These are phyloP conservation scores for Sporothrix brunneoviolacea DNA, from an alignment of 2,329 filamentous ascomycete species.

Conservation along the genomic window DNA sequence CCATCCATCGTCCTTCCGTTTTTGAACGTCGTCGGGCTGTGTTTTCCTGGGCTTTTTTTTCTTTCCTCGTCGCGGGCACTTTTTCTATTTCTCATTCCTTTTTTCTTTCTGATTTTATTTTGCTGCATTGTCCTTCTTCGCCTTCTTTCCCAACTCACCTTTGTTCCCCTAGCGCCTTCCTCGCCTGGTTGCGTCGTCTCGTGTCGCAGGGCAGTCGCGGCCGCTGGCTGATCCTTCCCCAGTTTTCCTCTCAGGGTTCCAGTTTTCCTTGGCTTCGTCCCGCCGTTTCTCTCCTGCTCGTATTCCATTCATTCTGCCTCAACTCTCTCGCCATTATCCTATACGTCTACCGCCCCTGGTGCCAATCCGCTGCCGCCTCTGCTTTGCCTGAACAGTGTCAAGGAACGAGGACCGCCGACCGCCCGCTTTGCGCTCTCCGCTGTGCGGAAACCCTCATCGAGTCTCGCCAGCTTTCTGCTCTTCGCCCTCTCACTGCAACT, in stretches of 20 bases:
- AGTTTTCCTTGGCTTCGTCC: neutral
- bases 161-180: neutral
- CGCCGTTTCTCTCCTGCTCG: neutral
- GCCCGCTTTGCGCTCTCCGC: too few species aligned
- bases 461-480: too few species aligned
- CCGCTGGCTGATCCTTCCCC: conserved; percentile 7
- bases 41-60: neutral
- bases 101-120: neutral
- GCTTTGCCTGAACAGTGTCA: neutral
- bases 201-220: conserved; percentile 1
- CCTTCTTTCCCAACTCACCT: neutral
- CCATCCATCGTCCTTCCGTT: neutral
- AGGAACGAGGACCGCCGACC: neutral
- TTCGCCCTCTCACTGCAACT: too few species aligned
- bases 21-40: neutral
- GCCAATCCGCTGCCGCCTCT: neutral
- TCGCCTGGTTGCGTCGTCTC: conserved; percentile 2
- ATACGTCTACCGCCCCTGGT: too few species aligned
- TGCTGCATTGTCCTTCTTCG: neutral
- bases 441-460: too few species aligned
- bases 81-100: neutral
- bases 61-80: neutral
- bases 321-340: neutral
- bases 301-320: conserved; percentile 1
- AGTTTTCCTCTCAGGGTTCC: conserved; percentile 1